A percentile compares a stretch with the other conserved stretches of the same genome.
phyloP scores from a whole-genome alignment of 2,329 filamentous ascomycete genomes.

The Beauveria rudraprayagi region DNA sequence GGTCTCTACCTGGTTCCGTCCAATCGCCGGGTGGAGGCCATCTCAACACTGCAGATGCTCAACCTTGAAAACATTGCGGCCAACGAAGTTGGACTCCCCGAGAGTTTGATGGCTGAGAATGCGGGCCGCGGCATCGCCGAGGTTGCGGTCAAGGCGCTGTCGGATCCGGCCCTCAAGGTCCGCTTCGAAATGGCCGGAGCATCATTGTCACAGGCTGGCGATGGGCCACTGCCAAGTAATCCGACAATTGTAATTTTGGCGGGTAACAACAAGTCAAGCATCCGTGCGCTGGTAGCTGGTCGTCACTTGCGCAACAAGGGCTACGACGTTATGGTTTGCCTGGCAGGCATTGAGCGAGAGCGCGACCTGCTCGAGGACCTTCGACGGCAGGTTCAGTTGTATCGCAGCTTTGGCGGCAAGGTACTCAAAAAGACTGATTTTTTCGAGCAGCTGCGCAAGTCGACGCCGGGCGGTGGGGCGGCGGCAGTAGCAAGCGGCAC shows the following conservation, averaged over 20 bases:
- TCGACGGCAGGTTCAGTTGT: conserved; percentile 72
- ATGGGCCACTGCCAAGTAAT: conserved; percentile 22
- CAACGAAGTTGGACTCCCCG: conserved; percentile 75
- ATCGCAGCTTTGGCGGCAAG: conserved; percentile 73
- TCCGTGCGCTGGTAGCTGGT: conserved; percentile 75
- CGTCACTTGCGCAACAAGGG: conserved; percentile 81
- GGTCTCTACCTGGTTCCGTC: conserved; percentile 49
- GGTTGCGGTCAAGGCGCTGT: conserved; percentile 63
- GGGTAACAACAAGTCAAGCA: conserved; percentile 88
- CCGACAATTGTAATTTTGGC: conserved; percentile 66
- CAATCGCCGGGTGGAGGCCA: conserved; percentile 51
- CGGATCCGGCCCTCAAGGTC: conserved; percentile 51
- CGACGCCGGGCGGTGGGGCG: conserved; percentile 23
- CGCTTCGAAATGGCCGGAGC: conserved; percentile 38
- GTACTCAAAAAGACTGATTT: conserved; percentile 55
- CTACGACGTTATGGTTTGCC: conserved; percentile 70
- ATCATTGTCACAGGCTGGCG: conserved; percentile 17
- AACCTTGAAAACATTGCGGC: conserved; percentile 88
- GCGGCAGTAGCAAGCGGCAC: conserved; percentile 29
- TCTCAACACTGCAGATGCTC: conserved; percentile 75
- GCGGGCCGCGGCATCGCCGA: conserved; percentile 83
- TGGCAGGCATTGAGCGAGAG: conserved; percentile 79
- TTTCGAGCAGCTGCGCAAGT: conserved; percentile 50
- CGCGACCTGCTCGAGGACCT: conserved; percentile 73
- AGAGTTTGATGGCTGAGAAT: conserved; percentile 88